Evolutionary conservation across 495 filamentous ascomycete species (phyloP), one percentile per base, ranked within the genome.

Genomic region (Penicillium angulare): DNA sequence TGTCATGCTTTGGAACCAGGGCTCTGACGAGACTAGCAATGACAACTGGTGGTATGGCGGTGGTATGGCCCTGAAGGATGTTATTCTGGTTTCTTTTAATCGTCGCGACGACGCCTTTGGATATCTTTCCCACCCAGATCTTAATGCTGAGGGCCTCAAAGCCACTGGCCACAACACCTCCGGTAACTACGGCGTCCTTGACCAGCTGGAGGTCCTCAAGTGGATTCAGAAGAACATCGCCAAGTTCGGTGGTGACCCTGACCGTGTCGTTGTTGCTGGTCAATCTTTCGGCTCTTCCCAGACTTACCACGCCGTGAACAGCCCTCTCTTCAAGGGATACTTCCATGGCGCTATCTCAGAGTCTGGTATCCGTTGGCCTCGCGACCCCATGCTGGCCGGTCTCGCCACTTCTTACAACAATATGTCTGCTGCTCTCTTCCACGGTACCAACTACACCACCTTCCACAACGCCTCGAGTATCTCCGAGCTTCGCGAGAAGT

Each of bases 11-110:
- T 67, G 57, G 59, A 66, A 64, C 51, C 53, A 63, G 53, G 52
- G 67, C 36, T 57, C 53, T 43, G 64, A 58, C 41, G 65, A 65
- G 33, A 67, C 61, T 4, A 60, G 57, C 32, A 33, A 59, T 17
- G 31, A 55, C 17, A 21, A 47, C 18, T 57, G 57, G 56, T 64
- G 51, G 47, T 62, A 65, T 13, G 64, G 64, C 29, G 64, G 61
- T 32, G 64, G 64, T 21, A 53, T 67, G 49, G 61, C 64, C 2
- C 17, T 58, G 39, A 67, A 69, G 44, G 61, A 62, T 50, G 77
- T 89, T 45, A 72, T 89, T 15, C 65, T 87, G 38, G 78, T 90
- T 12, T 83, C 80, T 53, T 83, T 88, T 72, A 89, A 88, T 59
- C 86, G 86, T 52, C 80, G 87, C 12, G 83, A 87, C 12, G 85